Conservation (phyloP, 202 grass and related monocot genomes). For the Carex arenaria region DNA sequence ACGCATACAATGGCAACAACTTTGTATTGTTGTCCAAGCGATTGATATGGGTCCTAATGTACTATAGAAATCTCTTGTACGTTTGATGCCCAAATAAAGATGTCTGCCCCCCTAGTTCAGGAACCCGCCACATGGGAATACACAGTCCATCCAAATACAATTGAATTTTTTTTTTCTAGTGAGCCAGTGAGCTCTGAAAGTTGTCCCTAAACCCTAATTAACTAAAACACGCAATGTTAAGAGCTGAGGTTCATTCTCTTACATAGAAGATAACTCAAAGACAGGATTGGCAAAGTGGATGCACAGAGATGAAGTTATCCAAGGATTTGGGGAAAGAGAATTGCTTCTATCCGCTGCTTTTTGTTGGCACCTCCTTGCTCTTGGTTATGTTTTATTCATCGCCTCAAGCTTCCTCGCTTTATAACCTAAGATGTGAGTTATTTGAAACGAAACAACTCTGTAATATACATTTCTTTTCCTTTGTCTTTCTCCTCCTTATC, state of each 20-base stretch:
- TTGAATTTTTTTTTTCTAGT: not conserved
- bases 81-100: not conserved
- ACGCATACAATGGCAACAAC: not conserved
- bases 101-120: not conserved
- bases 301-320: not conserved
- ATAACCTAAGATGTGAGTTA: constrained; percentile 8
- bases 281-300: not conserved
- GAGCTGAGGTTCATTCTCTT: not conserved
- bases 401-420: not conserved
- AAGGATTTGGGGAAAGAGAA: not conserved
- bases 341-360: not conserved
- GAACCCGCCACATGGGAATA: not conserved
- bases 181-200: not conserved
- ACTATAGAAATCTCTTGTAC: not conserved
- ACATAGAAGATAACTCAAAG: not conserved
- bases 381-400: not conserved
- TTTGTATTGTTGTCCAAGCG: not conserved
- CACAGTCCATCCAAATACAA: not conserved
- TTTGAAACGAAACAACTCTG: not conserved
- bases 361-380: not conserved
- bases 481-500: not conserved
- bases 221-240: not conserved
- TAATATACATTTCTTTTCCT: not conserved
- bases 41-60: not conserved
- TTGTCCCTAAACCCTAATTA: not conserved